phyloP scores from a whole-genome alignment of 805 yeast genomes.

The Barnettozyma populi region DNA sequence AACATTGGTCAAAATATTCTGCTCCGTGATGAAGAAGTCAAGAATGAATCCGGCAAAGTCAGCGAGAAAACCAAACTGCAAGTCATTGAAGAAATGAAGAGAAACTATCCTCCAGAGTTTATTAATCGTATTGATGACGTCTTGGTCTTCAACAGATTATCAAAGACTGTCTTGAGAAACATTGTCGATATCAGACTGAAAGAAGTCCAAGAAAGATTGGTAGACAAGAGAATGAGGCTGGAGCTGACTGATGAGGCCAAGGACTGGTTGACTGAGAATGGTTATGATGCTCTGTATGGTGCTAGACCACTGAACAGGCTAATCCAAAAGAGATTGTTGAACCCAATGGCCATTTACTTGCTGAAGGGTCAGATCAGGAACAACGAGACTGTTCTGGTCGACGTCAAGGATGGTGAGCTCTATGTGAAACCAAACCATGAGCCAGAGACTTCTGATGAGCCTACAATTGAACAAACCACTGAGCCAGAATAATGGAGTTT shows the following conservation, averaged over 20 bases:
- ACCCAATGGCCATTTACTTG: conserved; percentile 78
- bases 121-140: conserved; percentile 91
- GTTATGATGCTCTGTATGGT: conserved; percentile 90
- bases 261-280: conserved; percentile 73
- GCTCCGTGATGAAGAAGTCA: conserved; percentile 49
- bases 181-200: conserved; percentile 81
- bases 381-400: conserved; percentile 50
- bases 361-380: conserved; percentile 71
- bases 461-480: too few relatives aligned
- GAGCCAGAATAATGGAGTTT: conserved; percentile 2
- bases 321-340: conserved; percentile 75
- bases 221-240: conserved; percentile 69
- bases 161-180: conserved; percentile 64
- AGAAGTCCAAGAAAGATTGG: conserved; percentile 76
- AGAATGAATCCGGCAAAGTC: conserved; percentile 55
- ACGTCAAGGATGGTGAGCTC: conserved; percentile 39
- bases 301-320: conserved; percentile 94
- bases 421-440: conserved; percentile 43
- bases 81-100: conserved; percentile 65
- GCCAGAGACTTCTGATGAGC: conserved; percentile 24
- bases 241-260: conserved; percentile 59
- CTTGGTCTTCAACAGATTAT: conserved; percentile 86
- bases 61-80: conserved; percentile 44
- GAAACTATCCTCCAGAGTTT: conserved; percentile 88
- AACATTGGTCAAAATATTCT: conserved; percentile 92